phyloP scores from a whole-genome alignment of 805 yeast genomes.

The Suhomyces faveliae region DNA sequence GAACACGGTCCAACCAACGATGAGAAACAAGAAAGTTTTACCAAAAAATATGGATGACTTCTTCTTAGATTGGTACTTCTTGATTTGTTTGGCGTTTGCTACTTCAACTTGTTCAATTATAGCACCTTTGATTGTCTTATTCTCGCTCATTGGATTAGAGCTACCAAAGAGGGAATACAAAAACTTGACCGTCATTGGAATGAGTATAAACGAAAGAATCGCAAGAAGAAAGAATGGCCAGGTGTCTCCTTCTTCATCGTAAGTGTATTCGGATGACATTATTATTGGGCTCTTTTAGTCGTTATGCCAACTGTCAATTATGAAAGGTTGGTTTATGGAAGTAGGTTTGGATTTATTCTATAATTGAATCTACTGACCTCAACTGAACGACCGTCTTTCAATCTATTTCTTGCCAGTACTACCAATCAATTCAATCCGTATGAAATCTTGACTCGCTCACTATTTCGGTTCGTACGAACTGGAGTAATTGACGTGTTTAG shows the following conservation, averaged over 20 bases:
- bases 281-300: neutral
- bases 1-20: conserved; percentile 63
- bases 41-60: conserved; percentile 37
- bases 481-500: conserved; percentile 6
- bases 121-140: conserved; percentile 30
- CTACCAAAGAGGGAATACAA: conserved; percentile 13
- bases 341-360: neutral
- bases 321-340: neutral
- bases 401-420: neutral
- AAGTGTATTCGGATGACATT: conserved; percentile 58
- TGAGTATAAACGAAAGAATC: conserved; percentile 58
- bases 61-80: conserved; percentile 26
- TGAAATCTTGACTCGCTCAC: neutral
- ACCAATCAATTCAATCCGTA: neutral
- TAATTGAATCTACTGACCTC: neutral
- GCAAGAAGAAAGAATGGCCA: conserved; percentile 92
- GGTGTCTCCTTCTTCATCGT: conserved; percentile 86
- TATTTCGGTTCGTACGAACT: neutral
- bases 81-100: conserved; percentile 22
- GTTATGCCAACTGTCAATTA: neutral
- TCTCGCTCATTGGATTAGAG: conserved; percentile 18
- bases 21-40: conserved; percentile 29
- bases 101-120: conserved; percentile 32
- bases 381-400: neutral
- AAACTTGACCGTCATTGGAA: conserved; percentile 58